phyloP scores from a whole-genome alignment of 2,329 filamentous ascomycete genomes.

The Reticulascus tulasneorum region DNA sequence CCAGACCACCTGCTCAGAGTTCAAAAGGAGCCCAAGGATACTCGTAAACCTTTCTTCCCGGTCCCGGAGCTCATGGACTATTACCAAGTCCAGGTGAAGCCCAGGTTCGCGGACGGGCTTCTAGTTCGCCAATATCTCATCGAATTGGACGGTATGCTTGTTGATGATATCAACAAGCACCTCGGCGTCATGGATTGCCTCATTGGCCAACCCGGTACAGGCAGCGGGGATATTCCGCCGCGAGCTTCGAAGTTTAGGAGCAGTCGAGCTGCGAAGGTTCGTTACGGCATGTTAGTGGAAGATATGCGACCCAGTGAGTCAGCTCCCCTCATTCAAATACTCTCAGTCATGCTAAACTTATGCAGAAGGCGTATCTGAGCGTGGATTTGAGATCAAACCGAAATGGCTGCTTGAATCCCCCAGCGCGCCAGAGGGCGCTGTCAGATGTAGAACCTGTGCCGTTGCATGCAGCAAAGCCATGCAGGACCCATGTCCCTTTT shows the following conservation, averaged over 20 bases:
- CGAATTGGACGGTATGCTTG: constrained; percentile 32
- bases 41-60: constrained; percentile 36
- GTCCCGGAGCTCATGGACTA: too few relatives aligned
- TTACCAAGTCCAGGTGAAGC: too few relatives aligned
- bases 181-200: constrained; percentile 46
- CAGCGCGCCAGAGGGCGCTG: constrained; percentile 58
- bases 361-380: constrained; percentile 2
- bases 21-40: constrained; percentile 26
- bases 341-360: constrained; percentile 24
- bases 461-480: constrained; percentile 37
- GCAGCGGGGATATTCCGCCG: too few relatives aligned
- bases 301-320: constrained; percentile 65
- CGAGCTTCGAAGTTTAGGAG: too few relatives aligned
- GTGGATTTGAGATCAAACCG: constrained; percentile 71
- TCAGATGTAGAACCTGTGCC: constrained; percentile 73
- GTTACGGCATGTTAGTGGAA: constrained; percentile 61
- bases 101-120: too few relatives aligned
- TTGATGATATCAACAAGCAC: constrained; percentile 45
- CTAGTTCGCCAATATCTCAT: constrained; percentile 55
- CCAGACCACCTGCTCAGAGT: constrained; percentile 28
- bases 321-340: constrained; percentile 6
- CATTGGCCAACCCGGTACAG: too few relatives aligned
- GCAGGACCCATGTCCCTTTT: too few relatives aligned
- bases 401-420: constrained; percentile 81
- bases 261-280: too few relatives aligned